These are phyloP conservation scores for Syzygium aqueum DNA, from an alignment of 345 rosid species.

Conservation along the genomic window DNA sequence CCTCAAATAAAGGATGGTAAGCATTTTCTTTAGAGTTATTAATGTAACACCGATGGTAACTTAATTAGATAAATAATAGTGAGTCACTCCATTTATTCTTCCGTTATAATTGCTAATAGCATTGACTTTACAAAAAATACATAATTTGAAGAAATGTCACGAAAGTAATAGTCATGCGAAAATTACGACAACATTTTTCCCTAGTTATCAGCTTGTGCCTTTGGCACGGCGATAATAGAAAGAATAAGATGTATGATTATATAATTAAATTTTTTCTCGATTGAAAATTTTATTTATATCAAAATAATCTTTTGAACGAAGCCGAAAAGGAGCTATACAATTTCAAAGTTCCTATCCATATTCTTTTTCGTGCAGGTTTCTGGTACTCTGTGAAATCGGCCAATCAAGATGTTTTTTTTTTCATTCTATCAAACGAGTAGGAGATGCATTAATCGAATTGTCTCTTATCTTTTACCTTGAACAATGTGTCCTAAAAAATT, in stretches of 20 bases:
- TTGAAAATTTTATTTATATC: not conserved
- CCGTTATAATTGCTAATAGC: too few relatives aligned
- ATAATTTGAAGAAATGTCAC: not conserved
- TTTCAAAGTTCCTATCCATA: not conserved
- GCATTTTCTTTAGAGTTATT: too few relatives aligned
- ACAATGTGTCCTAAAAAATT: not conserved
- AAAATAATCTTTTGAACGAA: not conserved
- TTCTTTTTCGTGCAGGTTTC: not conserved
- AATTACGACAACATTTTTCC: not conserved
- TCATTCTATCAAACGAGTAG: accelerated
- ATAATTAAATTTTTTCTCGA: not conserved
- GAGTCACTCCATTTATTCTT: too few relatives aligned
- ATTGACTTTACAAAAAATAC: too few relatives aligned
- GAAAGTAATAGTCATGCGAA: not conserved
- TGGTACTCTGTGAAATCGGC: not conserved
- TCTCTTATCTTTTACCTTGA: not conserved
- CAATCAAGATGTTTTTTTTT: not conserved
- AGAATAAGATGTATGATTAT: not conserved
- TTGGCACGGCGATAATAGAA: accelerated
- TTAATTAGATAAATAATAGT: too few relatives aligned
- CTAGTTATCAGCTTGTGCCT: not conserved
- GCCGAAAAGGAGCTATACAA: not conserved
- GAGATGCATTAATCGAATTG: not conserved
- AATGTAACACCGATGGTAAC: too few relatives aligned
- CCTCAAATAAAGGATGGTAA: too few relatives aligned